Evolutionary conservation across 345 rosid species (phyloP).

Genomic region (Syzygium aromaticum): DNA sequence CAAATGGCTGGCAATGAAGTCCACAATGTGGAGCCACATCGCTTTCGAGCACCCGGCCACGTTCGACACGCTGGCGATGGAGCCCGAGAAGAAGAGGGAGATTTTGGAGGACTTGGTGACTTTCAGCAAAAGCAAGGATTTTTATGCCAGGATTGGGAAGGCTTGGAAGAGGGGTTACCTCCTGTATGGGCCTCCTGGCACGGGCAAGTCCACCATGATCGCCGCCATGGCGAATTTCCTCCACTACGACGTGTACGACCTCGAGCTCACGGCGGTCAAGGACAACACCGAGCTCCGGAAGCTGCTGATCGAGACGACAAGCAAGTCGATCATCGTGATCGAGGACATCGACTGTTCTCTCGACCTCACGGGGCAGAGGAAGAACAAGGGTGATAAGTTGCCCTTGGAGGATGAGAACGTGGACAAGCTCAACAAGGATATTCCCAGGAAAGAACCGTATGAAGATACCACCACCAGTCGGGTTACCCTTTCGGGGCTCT

Average conservation of each 20-base stretch:
- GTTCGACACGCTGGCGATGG: constrained; percentile 47
- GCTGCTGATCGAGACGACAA: constrained; percentile 31
- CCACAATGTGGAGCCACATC: constrained; percentile 48
- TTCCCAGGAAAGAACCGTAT: constrained; percentile 9
- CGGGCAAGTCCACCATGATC: constrained; percentile 36
- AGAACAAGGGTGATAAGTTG: constrained; percentile 18
- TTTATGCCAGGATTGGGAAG: constrained; percentile 44
- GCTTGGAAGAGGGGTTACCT: constrained; percentile 55
- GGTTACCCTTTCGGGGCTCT: constrained; percentile 59
- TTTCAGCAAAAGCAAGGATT: constrained; percentile 41
- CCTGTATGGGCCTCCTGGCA: constrained; percentile 40
- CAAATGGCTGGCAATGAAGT: constrained; percentile 40
- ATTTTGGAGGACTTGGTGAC: constrained; percentile 47
- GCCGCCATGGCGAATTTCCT: constrained; percentile 39
- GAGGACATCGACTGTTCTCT: constrained; percentile 53
- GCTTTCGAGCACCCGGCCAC: constrained; percentile 54
- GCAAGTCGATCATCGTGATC: constrained; percentile 43
- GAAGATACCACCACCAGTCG: constrained; percentile 21
- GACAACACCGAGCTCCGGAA: constrained; percentile 28
- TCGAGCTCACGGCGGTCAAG: constrained; percentile 32
- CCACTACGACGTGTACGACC: constrained; percentile 32
- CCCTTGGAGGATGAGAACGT: constrained; percentile 13
- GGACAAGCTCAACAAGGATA: constrained; percentile 19
- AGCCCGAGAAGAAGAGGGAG: constrained; percentile 43
- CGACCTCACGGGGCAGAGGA: constrained; percentile 48